These are phyloP conservation scores for Akanthomyces uredinophilus DNA, from an alignment of 2,329 filamentous ascomycete species.

Conservation along the genomic window DNA sequence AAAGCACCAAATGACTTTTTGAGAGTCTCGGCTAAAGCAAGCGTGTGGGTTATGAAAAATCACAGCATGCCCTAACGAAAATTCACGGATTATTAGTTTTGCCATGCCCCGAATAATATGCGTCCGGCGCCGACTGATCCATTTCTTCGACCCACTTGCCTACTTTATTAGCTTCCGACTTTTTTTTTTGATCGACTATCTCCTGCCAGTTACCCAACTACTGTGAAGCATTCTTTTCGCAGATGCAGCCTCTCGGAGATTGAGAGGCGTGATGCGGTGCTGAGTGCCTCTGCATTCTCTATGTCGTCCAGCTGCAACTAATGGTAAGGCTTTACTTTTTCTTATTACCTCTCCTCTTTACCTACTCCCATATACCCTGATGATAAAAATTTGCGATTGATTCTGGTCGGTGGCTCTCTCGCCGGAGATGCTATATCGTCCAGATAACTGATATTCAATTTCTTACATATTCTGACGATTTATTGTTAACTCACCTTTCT, in stretches of 20 bases:
- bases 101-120: conserved; percentile 17
- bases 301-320: conserved; percentile 1
- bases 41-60: conserved; percentile 37
- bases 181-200: neutral
- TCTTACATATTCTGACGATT: conserved; percentile 97
- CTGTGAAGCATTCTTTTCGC: neutral
- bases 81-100: conserved; percentile 26
- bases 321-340: conserved; percentile 25
- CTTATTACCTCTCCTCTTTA: conserved; percentile 4
- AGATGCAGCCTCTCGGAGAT: neutral
- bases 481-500: conserved; percentile 18
- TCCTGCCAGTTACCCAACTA: neutral
- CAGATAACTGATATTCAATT: conserved; percentile 76
- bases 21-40: conserved; percentile 31
- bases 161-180: neutral
- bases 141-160: neutral
- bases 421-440: conserved; percentile 82
- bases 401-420: conserved; percentile 74
- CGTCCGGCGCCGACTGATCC: neutral
- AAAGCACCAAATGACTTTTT: conserved; percentile 37
- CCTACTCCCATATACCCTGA: conserved; percentile 48
- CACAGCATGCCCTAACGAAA: conserved; percentile 38
- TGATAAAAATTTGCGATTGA: conserved; percentile 99
- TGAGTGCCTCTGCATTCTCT: neutral
- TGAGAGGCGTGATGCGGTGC: neutral